These are phyloP conservation scores for Aspergillus flavus DNA, from an alignment of 2,329 filamentous ascomycete genomes.

Conservation along the genomic window DNA sequence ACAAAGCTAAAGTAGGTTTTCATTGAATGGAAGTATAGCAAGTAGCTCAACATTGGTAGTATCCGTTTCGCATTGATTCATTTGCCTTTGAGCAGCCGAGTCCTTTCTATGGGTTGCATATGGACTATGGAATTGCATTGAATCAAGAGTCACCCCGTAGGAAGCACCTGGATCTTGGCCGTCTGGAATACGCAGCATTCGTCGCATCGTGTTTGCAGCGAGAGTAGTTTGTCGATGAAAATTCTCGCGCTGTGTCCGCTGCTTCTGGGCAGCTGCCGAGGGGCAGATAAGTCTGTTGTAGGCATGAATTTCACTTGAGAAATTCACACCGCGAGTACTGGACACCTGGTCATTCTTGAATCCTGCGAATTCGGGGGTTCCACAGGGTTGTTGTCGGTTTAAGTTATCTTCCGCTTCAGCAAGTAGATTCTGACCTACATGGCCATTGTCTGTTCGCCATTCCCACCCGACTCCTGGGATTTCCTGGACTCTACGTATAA, in stretches of 20 bases:
- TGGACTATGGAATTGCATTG: neutral
- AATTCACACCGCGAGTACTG: neutral
- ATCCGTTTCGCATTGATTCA: neutral
- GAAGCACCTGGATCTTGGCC: neutral
- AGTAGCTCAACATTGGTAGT: neutral
- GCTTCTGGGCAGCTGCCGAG: neutral
- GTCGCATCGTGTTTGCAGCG: neutral
- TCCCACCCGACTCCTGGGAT: conserved; percentile 1
- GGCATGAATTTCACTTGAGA: neutral
- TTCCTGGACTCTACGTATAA: conserved; percentile 1
- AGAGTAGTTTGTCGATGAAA: neutral
- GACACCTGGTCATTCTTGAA: neutral
- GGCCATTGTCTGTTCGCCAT: neutral
- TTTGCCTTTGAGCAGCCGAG: neutral
- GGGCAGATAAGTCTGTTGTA: neutral
- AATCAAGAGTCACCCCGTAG: neutral
- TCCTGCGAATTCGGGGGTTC: neutral
- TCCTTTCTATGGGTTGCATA: neutral
- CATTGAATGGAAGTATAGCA: neutral
- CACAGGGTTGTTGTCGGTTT: neutral
- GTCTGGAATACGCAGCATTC: neutral
- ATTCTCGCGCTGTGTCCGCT: neutral
- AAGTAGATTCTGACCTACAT: neutral
- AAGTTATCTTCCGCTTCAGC: neutral
- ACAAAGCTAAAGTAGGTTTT: neutral